Conservation (phyloP, 306 rosid species). For the Prosopis cineraria region DNA sequence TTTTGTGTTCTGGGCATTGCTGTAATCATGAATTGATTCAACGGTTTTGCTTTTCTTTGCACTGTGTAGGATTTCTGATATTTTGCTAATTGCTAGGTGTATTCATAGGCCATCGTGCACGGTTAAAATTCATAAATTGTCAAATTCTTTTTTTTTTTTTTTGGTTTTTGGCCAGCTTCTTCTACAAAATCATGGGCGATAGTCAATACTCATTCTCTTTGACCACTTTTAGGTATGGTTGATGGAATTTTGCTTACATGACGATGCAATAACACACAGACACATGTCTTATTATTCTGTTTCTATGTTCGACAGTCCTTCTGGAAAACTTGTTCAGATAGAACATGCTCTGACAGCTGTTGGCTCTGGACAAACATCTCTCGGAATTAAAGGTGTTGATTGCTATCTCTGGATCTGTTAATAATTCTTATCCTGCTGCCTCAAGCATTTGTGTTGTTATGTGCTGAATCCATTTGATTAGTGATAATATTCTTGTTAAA, state of each 20-base stretch:
- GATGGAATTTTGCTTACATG: neutral
- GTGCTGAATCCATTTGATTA: neutral
- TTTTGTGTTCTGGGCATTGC: neutral
- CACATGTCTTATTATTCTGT: conserved; percentile 29
- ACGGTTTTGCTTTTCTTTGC: neutral
- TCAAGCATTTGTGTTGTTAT: neutral
- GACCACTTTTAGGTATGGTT: conserved; percentile 56
- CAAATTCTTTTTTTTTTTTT: neutral
- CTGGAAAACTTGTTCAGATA: conserved; percentile 97
- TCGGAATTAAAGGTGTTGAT: conserved; percentile 84
- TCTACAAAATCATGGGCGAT: conserved; percentile 49
- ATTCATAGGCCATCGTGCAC: neutral
- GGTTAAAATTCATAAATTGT: neutral
- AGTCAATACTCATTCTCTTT: conserved; percentile 63
- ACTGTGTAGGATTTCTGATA: neutral
- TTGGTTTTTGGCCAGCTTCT: conserved; percentile 30
- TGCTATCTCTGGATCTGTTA: conserved; percentile 20
- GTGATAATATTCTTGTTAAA: neutral
- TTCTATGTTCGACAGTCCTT: conserved; percentile 66
- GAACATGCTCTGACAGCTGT: conserved; percentile 97
- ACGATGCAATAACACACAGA: neutral
- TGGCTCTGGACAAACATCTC: conserved; percentile 96
- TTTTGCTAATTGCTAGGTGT: neutral
- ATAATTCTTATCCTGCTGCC: neutral
- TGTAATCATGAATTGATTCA: neutral